Conservation (phyloP, 2,329 filamentous ascomycete species). For the Neoscytalidium dimidiatum region DNA sequence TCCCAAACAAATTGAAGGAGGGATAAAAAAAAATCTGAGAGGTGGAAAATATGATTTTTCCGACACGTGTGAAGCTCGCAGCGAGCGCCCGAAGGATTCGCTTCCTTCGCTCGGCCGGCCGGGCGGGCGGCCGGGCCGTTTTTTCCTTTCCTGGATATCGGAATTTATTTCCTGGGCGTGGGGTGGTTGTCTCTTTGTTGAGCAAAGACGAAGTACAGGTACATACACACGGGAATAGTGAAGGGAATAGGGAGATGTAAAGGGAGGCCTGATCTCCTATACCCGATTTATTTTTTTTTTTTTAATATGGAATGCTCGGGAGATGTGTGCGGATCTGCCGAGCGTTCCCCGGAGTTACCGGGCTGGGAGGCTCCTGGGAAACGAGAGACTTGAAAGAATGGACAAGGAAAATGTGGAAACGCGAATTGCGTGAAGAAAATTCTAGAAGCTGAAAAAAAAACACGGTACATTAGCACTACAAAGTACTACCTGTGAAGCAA, state of each 20-base stretch:
- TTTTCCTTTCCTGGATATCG: neutral
- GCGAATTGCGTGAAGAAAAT: too few relatives aligned
- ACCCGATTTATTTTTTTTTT: too few relatives aligned
- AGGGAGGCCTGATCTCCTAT: too few relatives aligned
- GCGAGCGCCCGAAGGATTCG: neutral
- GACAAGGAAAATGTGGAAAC: too few relatives aligned
- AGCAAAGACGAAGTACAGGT: neutral
- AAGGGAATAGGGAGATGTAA: too few relatives aligned
- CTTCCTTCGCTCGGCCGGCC: neutral
- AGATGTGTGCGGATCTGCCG: constrained; percentile 1
- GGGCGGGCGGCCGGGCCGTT: neutral
- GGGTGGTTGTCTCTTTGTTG: neutral
- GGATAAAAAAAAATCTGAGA: neutral
- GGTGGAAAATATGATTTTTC: neutral
- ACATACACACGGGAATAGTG: too few relatives aligned
- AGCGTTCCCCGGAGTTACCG: neutral
- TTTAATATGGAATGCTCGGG: neutral
- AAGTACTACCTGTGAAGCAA: neutral
- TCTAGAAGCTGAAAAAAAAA: neutral
- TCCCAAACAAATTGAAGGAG: neutral
- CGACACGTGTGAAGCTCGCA: neutral
- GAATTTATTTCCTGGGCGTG: neutral
- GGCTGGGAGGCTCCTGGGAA: neutral
- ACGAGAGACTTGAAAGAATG: neutral
- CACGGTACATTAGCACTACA: neutral